phyloP scores from a whole-genome alignment of 768 basidiomycete genomes.

The Trametes elegans region DNA sequence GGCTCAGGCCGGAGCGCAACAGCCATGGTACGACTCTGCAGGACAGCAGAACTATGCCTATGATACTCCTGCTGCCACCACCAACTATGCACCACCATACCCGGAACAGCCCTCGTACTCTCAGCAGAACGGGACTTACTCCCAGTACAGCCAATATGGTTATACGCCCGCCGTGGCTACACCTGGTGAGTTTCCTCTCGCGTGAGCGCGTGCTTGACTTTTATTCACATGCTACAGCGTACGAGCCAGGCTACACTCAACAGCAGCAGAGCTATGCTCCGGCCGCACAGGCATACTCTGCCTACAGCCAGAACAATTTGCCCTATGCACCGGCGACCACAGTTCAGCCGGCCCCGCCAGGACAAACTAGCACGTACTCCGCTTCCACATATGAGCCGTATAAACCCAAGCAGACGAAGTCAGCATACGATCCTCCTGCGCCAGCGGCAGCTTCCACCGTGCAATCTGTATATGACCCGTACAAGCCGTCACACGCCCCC shows the following conservation, averaged over 20 bases:
- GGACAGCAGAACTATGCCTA: constrained; percentile 14
- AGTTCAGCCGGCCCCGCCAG: constrained; percentile 16
- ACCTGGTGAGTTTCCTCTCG: constrained; percentile 1
- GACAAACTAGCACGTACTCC: constrained; percentile 18
- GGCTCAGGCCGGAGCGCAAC: constrained; percentile 2
- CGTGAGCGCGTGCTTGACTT: neutral
- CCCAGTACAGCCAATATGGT: constrained; percentile 13
- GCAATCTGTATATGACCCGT: constrained; percentile 17
- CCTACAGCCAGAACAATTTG: constrained; percentile 4
- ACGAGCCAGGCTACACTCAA: constrained; percentile 7
- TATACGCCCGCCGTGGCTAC: neutral
- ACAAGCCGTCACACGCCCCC: constrained; percentile 14
- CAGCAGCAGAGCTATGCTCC: constrained; percentile 12
- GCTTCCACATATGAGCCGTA: constrained; percentile 31
- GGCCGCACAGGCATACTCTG: constrained; percentile 11
- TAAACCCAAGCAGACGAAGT: constrained; percentile 19
- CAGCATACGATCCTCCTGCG: constrained; percentile 24
- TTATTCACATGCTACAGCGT: neutral
- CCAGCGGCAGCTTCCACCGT: constrained; percentile 25
- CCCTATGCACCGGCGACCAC: constrained; percentile 24
- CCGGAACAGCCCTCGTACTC: constrained; percentile 8
- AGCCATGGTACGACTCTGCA: constrained; percentile 14
- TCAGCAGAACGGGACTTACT: constrained; percentile 7
- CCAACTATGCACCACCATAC: constrained; percentile 8
- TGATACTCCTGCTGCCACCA: constrained; percentile 5